These are phyloP conservation scores for Penicillium sumatraense DNA, from an alignment of 2,329 filamentous ascomycete species.

Conservation along the genomic window DNA sequence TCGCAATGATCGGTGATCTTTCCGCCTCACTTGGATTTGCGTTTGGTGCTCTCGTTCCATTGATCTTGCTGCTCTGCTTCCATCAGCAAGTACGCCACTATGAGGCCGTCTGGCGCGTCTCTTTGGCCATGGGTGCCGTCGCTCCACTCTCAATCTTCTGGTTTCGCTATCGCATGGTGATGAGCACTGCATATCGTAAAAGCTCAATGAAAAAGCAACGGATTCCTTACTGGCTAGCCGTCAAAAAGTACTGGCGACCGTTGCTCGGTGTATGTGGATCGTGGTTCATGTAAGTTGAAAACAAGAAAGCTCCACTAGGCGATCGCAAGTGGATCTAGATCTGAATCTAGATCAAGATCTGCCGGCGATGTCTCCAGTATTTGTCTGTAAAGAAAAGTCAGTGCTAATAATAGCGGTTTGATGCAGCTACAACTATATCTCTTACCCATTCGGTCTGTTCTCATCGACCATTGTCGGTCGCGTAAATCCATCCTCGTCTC, in stretches of 20 bases:
- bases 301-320: neutral
- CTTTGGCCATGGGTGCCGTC: slow-evolving; percentile 56
- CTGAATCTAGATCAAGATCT: neutral
- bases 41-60: slow-evolving; percentile 54
- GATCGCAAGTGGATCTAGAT: neutral
- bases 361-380: neutral
- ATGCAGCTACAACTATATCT: slow-evolving; percentile 57
- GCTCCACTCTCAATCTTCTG: slow-evolving; percentile 58
- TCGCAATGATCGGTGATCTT: slow-evolving; percentile 60
- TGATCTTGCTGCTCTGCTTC: slow-evolving; percentile 58
- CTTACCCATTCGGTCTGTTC: slow-evolving; percentile 61
- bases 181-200: slow-evolving; percentile 55
- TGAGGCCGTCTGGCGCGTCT: slow-evolving; percentile 56
- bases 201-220: slow-evolving; percentile 53
- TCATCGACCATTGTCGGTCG: slow-evolving; percentile 57
- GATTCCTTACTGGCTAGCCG: slow-evolving; percentile 53
- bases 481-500: slow-evolving; percentile 48
- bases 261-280: slow-evolving; percentile 53
- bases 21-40: slow-evolving; percentile 58
- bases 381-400: too few relatives aligned
- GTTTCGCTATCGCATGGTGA: slow-evolving; percentile 58
- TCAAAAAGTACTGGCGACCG: slow-evolving; percentile 57
- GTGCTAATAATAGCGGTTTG: neutral
- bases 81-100: slow-evolving; percentile 47
- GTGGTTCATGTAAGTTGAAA: slow-evolving; percentile 49